Evolutionary conservation across 805 yeast species (phyloP).

Genomic region (Cyberlindnera bimundalis): DNA sequence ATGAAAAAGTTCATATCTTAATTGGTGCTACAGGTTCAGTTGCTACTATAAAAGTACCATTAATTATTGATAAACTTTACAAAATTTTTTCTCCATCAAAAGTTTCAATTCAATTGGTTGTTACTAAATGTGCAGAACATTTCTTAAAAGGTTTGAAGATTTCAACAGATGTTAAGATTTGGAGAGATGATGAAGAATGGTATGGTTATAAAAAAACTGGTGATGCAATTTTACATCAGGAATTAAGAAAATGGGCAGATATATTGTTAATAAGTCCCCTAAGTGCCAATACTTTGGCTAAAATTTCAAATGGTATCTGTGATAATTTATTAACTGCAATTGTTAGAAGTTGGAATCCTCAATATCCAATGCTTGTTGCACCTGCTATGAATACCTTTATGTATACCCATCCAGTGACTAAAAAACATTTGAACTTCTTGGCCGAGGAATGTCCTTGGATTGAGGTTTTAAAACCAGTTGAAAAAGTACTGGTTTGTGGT

Average conservation of each 20-base stretch:
- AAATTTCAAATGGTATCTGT: slow-evolving; percentile 71
- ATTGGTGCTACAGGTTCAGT: slow-evolving; percentile 96
- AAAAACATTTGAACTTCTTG: slow-evolving; percentile 59
- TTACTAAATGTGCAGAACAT: slow-evolving; percentile 73
- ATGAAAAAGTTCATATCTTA: slow-evolving; percentile 80
- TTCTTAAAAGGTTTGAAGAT: slow-evolving; percentile 61
- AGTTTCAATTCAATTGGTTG: slow-evolving; percentile 80
- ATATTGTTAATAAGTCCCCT: slow-evolving; percentile 71
- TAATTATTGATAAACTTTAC: slow-evolving; percentile 81
- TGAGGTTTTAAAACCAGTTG: slow-evolving; percentile 73
- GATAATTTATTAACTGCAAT: slow-evolving; percentile 74
- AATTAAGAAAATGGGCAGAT: slow-evolving; percentile 83
- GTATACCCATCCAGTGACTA: slow-evolving; percentile 77
- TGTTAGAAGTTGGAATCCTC: slow-evolving; percentile 74
- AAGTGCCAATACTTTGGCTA: slow-evolving; percentile 76
- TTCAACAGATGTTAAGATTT: slow-evolving; percentile 71
- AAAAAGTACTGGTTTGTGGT: slow-evolving; percentile 75
- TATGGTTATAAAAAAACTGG: slow-evolving; percentile 47
- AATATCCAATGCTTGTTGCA: slow-evolving; percentile 68
- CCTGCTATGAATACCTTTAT: slow-evolving; percentile 88
- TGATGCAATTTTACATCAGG: slow-evolving; percentile 77
- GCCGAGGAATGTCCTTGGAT: slow-evolving; percentile 73
- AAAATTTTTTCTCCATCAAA: slow-evolving; percentile 71
- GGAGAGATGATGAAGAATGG: slow-evolving; percentile 88
- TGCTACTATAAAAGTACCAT: slow-evolving; percentile 90